Conservation (phyloP, 768 basidiomycete genomes). For the Psilocybe cubensis region DNA sequence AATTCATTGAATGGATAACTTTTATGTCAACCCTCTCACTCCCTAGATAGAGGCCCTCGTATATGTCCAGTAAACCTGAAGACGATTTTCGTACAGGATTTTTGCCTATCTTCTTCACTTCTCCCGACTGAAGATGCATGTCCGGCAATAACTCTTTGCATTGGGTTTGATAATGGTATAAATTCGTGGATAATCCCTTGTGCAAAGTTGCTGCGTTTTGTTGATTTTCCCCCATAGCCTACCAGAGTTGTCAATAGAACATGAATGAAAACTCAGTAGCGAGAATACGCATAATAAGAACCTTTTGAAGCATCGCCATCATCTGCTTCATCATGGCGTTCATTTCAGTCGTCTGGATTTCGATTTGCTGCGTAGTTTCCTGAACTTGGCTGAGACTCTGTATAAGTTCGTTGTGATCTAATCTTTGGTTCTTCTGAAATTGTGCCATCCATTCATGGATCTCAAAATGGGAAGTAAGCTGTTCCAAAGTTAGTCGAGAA, state of each 20-base stretch:
- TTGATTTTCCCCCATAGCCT: constrained; percentile 39
- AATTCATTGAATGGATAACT: constrained; percentile 53
- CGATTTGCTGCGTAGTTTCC: constrained; percentile 38
- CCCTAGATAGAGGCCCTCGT: constrained; percentile 56
- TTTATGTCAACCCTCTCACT: constrained; percentile 63
- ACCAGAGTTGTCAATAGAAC: too few relatives aligned
- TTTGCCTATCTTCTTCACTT: constrained; percentile 51
- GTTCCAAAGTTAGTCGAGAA: not conserved
- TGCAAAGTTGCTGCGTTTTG: constrained; percentile 37
- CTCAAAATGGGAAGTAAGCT: constrained; percentile 51
- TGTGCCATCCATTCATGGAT: constrained; percentile 52
- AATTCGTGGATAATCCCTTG: constrained; percentile 47
- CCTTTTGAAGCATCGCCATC: constrained; percentile 56
- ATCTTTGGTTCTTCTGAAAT: constrained; percentile 38
- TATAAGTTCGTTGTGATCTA: constrained; percentile 48
- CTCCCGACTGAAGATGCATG: constrained; percentile 52
- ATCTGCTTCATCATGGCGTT: constrained; percentile 40
- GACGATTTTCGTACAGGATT: constrained; percentile 55
- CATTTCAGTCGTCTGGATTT: constrained; percentile 34
- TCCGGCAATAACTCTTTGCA: constrained; percentile 52
- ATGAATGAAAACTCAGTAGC: not conserved
- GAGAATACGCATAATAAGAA: constrained; percentile 12
- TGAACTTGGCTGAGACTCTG: constrained; percentile 46
- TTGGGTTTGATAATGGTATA: constrained; percentile 53
- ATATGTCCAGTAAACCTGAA: constrained; percentile 49